These are phyloP conservation scores for Zasmidium angulare DNA, from an alignment of 2,329 filamentous ascomycete genomes.

Conservation along the genomic window DNA sequence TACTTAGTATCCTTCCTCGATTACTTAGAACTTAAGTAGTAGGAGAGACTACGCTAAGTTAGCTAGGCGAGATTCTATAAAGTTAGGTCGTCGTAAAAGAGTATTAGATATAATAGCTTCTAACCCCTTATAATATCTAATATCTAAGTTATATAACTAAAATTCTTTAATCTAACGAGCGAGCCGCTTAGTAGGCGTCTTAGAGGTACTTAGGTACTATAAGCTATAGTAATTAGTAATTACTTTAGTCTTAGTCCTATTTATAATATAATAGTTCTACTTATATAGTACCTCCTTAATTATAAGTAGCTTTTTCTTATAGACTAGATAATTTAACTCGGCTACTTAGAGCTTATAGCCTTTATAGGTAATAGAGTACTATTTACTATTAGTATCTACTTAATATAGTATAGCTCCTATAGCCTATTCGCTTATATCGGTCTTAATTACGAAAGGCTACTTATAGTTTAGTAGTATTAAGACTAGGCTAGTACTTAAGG, in stretches of 20 bases:
- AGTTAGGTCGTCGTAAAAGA: too few relatives aligned
- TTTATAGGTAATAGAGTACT: not conserved
- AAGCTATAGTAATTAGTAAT: too few relatives aligned
- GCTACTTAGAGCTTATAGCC: not conserved
- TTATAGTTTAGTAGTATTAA: too few relatives aligned
- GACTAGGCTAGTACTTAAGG: not conserved
- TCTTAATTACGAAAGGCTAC: not conserved
- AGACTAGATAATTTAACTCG: not conserved
- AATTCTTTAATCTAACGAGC: too few relatives aligned
- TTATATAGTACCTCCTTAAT: constrained; percentile 1
- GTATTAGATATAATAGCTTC: too few relatives aligned
- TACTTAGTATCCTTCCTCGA: too few relatives aligned
- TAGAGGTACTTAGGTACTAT: too few relatives aligned
- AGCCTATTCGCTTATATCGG: not conserved
- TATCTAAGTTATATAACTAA: too few relatives aligned
- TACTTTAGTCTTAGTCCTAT: too few relatives aligned
- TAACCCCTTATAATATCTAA: too few relatives aligned
- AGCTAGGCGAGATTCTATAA: too few relatives aligned
- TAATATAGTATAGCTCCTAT: not conserved
- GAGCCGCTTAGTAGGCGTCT: too few relatives aligned
- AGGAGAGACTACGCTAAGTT: not conserved
- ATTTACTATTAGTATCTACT: not conserved
- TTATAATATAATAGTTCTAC: not conserved
- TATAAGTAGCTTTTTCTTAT: constrained; percentile 5
- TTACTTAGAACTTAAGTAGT: not conserved